Percentiles rank a stretch among this genome's conserved stretches.
phyloP scores from a whole-genome alignment of 495 filamentous ascomycete species.

The Chlorociboria aeruginascens region DNA sequence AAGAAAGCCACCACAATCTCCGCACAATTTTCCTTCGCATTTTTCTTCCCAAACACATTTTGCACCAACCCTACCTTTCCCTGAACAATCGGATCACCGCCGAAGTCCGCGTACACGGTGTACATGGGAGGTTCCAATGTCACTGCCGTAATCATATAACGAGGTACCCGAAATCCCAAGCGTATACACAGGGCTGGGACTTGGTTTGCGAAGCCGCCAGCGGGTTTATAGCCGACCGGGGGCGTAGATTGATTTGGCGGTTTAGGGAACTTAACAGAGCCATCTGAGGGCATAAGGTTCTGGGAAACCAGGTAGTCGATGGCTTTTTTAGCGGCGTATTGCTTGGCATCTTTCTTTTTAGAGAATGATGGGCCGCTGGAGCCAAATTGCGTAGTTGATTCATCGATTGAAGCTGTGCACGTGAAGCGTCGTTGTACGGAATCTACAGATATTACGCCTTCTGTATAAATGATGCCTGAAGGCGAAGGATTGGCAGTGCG shows the following conservation, averaged over 20 bases:
- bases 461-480: not conserved
- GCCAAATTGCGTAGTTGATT: not conserved
- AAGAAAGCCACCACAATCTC: constrained; percentile 23
- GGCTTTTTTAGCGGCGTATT: constrained; percentile 4
- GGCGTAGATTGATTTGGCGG: not conserved
- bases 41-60: constrained; percentile 34
- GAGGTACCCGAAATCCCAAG: constrained; percentile 9
- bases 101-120: constrained; percentile 21
- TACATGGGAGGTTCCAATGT: constrained; percentile 9
- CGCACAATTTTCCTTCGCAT: constrained; percentile 33
- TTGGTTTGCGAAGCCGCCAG: not conserved
- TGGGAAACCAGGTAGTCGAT: constrained; percentile 11
- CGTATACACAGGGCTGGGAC: constrained; percentile 10
- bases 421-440: not conserved
- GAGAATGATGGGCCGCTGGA: not conserved
- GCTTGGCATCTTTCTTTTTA: constrained; percentile 8
- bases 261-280: constrained; percentile 12
- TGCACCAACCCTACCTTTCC: constrained; percentile 27
- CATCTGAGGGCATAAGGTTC: constrained; percentile 11
- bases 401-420: not conserved
- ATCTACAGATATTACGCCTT: not conserved
- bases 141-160: constrained; percentile 6
- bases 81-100: constrained; percentile 19
- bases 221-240: not conserved
- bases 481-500: constrained; percentile 8